Percentiles rank a stretch among this genome's conserved stretches.
Evolutionary conservation across 495 filamentous ascomycete species (phyloP).

Genomic region (Neurospora sp.): DNA sequence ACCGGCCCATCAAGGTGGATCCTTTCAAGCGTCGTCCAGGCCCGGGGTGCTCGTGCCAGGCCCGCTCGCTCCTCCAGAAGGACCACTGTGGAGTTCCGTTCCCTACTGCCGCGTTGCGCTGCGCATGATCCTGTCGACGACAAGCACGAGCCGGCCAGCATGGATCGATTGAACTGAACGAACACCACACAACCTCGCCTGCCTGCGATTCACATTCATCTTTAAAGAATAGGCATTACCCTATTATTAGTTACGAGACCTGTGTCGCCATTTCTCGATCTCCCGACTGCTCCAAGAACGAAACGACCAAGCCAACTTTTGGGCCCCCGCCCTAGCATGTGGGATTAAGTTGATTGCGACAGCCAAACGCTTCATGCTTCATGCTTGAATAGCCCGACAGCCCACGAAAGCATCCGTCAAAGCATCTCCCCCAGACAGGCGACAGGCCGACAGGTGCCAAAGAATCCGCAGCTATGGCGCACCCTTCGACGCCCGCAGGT

Average conservation of each 20-base stretch:
- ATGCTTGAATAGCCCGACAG: neutral
- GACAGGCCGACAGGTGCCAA: neutral
- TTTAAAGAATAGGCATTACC: neutral
- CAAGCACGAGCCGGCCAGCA: neutral
- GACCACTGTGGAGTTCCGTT: neutral
- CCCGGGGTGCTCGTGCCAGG: neutral
- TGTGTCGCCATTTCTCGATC: neutral
- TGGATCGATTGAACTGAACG: neutral
- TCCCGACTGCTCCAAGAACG: neutral
- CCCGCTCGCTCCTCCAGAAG: neutral
- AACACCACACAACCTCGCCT: neutral
- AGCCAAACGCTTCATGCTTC: neutral
- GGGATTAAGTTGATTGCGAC: neutral
- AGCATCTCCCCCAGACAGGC: neutral
- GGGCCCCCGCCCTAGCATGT: neutral
- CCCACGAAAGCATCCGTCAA: neutral
- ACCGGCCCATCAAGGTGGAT: neutral
- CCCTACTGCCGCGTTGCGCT: neutral
- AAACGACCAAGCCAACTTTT: neutral
- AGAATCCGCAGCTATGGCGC: conserved; percentile 17
- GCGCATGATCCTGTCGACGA: neutral
- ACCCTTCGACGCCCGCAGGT: conserved; percentile 18
- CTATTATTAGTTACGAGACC: neutral
- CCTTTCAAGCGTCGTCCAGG: neutral
- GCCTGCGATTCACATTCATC: neutral